Conservation (phyloP, 352 stramenopile species). For the Pythium dissotocum region DNA sequence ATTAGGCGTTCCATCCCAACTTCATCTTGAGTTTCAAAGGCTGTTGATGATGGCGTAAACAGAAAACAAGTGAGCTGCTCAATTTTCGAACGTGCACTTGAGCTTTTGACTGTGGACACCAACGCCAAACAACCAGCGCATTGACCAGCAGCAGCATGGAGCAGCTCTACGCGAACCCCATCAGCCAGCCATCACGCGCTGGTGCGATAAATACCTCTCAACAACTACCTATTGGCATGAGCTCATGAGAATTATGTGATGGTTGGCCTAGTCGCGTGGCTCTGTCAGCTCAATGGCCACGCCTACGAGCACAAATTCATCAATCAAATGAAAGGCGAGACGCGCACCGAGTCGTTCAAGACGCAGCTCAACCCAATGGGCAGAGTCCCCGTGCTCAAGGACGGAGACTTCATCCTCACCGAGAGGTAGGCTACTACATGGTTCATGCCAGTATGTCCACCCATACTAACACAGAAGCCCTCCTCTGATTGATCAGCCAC, state of each 20-base stretch:
- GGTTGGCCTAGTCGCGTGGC: conserved; percentile 53
- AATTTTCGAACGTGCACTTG: neutral
- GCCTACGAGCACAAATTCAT: conserved; percentile 58
- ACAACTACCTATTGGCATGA: no score
- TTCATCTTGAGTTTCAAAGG: no score
- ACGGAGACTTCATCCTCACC: conserved; percentile 64
- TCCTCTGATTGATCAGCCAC: conserved; percentile 40
- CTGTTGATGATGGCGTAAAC: no score
- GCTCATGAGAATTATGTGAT: no score
- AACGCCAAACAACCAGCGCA: no score
- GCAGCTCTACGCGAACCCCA: conserved; percentile 52
- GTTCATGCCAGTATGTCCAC: no score
- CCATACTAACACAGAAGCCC: no score
- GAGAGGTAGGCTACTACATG: conserved; percentile 52
- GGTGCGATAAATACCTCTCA: no score
- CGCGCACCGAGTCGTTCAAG: conserved; percentile 49
- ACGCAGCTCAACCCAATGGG: conserved; percentile 53
- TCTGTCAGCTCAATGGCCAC: conserved; percentile 71
- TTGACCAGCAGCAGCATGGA: conserved; percentile 43
- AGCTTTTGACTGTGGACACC: neutral
- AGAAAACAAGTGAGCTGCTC: neutral
- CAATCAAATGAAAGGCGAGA: conserved; percentile 51
- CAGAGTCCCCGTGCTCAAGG: conserved; percentile 69
- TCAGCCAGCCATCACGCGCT: conserved; percentile 68
- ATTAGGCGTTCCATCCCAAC: no score